Evolutionary conservation across 441 rosid genomes (phyloP), one percentile per base, ranked within the genome.

Genomic region (Flueggea neowawraea): DNA sequence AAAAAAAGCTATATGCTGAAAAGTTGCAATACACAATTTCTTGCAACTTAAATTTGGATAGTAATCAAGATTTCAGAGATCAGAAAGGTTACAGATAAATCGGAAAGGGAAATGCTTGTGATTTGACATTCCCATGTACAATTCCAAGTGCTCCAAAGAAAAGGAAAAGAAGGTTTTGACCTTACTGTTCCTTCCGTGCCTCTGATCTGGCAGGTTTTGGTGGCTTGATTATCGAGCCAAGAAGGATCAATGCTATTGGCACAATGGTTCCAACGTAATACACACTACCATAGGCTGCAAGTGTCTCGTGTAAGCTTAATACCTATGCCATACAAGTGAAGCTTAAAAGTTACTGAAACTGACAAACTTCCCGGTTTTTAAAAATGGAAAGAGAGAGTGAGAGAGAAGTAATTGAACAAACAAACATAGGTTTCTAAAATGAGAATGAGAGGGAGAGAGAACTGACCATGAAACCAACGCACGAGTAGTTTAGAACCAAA

Each of bases 401-500:
- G n/a, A n/a, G n/a, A n/a, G n/a, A n/a, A n/a, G n/a, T n/a, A 4
- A 10, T 5, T 5, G 41, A 36, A 4, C 12, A 4, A 43, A 6
- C 50, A 3, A 47, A 47, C 50, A 10, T 9, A 0, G 12, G 50
- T 47, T 47, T 47, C n/a, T 47, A 47, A 6, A 10, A 10, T 14
- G 14, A 31, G 51, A 56, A 22, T 22, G 51, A 65, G n/a, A n/a
- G 70, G 52, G 71, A 50, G 65, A 54, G 68, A 54, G 62, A 17
- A 64, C 82, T 73, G 69, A 94, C 98, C 96, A 90, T 84, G 80
- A 94, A 94, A 65, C 98, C 97, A 28, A 94, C 84, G 14, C 73
- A 68, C 0, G 98, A 90, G 76, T 87, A 94, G 65, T 84, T 94
- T 67, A 90, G 81, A 72, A 87, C 93, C 70, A 94, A 52, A 60